Evolutionary conservation across 2,329 filamentous ascomycete genomes (phyloP), one percentile per base, ranked within the genome.

Genomic region (Calonectria pauciramosa): DNA sequence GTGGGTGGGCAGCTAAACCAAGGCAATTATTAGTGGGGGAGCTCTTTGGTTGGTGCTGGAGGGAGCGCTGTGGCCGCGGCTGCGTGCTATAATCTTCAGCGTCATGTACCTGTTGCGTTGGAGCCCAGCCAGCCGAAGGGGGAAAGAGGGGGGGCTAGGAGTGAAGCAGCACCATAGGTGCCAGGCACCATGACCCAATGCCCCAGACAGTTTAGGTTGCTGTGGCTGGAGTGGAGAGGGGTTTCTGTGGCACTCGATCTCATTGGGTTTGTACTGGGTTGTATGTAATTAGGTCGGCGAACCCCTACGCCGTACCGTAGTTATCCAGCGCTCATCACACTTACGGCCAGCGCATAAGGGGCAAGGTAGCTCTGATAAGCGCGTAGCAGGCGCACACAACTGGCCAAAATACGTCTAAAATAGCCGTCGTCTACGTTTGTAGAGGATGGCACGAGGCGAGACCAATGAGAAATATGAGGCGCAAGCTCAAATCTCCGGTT

Each of bases 211-310:
- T 70, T 41, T 64, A 68, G 65, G 71, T 51, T 73, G 47, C 54
- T 73, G 71, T 73, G 71, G 71, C 71, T 73, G 67, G 67, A 51
- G 71, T 73, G 71, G 71, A 28, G 71, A 70, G 60, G 60, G 41
- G 59, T 36, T 54, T 60, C 32, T 70, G 71, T 73, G 71, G 59
- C 67, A 52, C 52, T 51, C 34, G 26, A 36, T 60, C 67, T 70
- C 59, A 73, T 73, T 73, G 71, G 71, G 14, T 36, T 65, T 49
- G 34, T 41, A 28, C 56, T 41, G 34, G 36, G 34, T 23, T 63
- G 56, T 36, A 38, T 26, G 56, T 41, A 63, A 63, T 34, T 34
- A 28, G 51, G 30, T 30, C 28, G 51, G 32, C 41, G 28, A 65
- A 44, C 60, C 71, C 60, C 71, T 54, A 34, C 54, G 20, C 30